phyloP scores from a whole-genome alignment of 140 eudicot genomes.

The Anethum foeniculum region DNA sequence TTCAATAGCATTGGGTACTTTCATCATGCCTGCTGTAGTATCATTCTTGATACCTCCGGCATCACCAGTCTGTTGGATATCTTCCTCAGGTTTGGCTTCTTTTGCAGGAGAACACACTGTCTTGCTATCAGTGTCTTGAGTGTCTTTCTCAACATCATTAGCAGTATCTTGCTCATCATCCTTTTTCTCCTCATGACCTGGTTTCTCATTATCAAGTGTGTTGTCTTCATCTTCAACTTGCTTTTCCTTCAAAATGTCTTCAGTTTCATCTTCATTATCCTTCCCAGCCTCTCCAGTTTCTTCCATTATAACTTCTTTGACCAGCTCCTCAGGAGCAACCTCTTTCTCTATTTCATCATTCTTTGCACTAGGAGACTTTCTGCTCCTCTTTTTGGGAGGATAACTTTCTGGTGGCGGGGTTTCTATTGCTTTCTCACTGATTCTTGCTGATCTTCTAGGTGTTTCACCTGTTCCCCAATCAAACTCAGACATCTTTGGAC shows the following conservation, averaged over 20 bases:
- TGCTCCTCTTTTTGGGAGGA: slow-evolving; percentile 18
- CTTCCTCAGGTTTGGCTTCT: neutral
- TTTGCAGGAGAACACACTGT: neutral
- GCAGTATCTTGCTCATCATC: slow-evolving; percentile 11
- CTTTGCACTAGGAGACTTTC: slow-evolving; percentile 21
- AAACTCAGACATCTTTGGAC: slow-evolving; percentile 37
- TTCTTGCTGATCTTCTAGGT: slow-evolving; percentile 56
- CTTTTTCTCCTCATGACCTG: slow-evolving; percentile 14
- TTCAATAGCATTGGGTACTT: neutral
- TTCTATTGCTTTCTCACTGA: slow-evolving; percentile 31
- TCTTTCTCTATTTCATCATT: slow-evolving; percentile 34
- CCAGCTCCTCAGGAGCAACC: neutral
- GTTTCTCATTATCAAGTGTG: slow-evolving; percentile 17
- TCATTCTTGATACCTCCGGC: neutral
- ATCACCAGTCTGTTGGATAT: slow-evolving; percentile 1
- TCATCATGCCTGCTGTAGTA: neutral
- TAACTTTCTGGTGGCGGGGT: slow-evolving; percentile 16
- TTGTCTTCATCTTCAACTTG: slow-evolving; percentile 1
- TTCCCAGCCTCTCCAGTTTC: slow-evolving; percentile 20
- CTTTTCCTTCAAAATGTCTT: neutral
- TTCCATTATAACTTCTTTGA: slow-evolving; percentile 20
- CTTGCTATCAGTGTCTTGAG: neutral
- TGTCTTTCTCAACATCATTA: neutral
- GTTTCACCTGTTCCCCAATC: slow-evolving; percentile 72
- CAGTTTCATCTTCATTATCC: neutral